Evolutionary conservation across 2,329 filamentous ascomycete genomes (phyloP).

Genomic region (Botrytis squamosa): DNA sequence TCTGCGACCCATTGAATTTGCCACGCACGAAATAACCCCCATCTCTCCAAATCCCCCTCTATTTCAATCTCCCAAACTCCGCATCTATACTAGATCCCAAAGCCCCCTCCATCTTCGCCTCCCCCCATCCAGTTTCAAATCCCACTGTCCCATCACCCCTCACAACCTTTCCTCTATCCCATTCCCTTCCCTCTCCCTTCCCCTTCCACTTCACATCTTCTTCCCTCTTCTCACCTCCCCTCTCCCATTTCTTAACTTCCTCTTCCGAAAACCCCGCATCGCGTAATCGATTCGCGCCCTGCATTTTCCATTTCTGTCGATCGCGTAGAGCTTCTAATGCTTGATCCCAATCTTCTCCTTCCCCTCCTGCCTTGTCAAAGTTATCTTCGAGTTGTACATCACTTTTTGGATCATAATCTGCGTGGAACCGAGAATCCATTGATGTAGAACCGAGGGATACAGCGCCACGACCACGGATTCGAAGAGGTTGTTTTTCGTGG

Average conservation of each 20-base stretch:
- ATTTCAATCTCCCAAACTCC: constrained; percentile 1
- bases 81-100: background rate
- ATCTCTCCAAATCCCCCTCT: background rate
- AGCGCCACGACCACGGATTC: constrained; percentile 69
- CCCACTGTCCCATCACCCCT: constrained; percentile 52
- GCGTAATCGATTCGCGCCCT: constrained; percentile 72
- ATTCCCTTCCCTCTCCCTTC: constrained; percentile 52
- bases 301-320: constrained; percentile 72
- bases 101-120: constrained; percentile 26
- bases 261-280: constrained; percentile 76
- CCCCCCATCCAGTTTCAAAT: constrained; percentile 34
- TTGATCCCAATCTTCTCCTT: constrained; percentile 68
- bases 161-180: constrained; percentile 64
- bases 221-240: constrained; percentile 57
- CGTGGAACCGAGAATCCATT: constrained; percentile 77
- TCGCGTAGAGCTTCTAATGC: constrained; percentile 76
- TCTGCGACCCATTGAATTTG: background rate
- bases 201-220: constrained; percentile 71
- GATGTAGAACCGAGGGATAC: constrained; percentile 51
- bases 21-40: background rate
- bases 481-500: constrained; percentile 40
- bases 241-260: constrained; percentile 71
- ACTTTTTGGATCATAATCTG: constrained; percentile 57
- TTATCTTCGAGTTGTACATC: constrained; percentile 52
- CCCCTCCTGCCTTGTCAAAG: constrained; percentile 44